Base-by-base conservation (phyloP, 164 flowering plant species). In the Kingdonia uniflora region DNA sequence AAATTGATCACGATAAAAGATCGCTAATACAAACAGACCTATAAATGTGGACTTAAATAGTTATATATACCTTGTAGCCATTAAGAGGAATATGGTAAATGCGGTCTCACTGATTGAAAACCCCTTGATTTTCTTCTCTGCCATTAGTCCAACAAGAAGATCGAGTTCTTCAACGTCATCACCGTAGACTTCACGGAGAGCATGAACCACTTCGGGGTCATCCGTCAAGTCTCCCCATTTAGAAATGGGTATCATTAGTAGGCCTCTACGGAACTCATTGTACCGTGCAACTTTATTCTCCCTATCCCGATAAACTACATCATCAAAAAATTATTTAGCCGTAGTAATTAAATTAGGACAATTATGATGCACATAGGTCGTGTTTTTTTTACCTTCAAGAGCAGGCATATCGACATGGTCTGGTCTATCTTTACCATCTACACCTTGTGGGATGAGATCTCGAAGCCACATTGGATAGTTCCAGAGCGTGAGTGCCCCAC, bases 51-150 rank as follows among this genome's bases (percentile, higher is more conserved):
- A n/a, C n/a, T 74, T 75, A 12, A 74, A 40, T 16, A 14, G 15
- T 40, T 21, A 39, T 24, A 24, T 8, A 0, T 66, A 78, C 83
- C 83, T 76, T 52, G 79, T 65, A 1, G 84, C 84, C n/a, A 72
- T 68, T 2, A 79, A 53, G 6, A 76, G 60, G 24, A 79, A 79
- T 48, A 79, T 76, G 58, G 68, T 54, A 60, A 79, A 79, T 5
- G 84, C 74, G 1, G 84, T 79, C 59, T 79, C 84, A 39, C 79
- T 63, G 16, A 79, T 79, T 26, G 84, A 81, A 49, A 79, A 79
- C 20, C 84, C 81, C 55, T 70, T 68, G 37, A 79, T 74, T 67
- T 74, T 70, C 66, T 70, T 79, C 66, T 76, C 84, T 2, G 84
- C 84, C 39, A 64, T 71, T n/a, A 76, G 66, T 2, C 84, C 84